phyloP scores from a whole-genome alignment of 192 early-diverging fungal genomes.

The Entomortierella parvispora region DNA sequence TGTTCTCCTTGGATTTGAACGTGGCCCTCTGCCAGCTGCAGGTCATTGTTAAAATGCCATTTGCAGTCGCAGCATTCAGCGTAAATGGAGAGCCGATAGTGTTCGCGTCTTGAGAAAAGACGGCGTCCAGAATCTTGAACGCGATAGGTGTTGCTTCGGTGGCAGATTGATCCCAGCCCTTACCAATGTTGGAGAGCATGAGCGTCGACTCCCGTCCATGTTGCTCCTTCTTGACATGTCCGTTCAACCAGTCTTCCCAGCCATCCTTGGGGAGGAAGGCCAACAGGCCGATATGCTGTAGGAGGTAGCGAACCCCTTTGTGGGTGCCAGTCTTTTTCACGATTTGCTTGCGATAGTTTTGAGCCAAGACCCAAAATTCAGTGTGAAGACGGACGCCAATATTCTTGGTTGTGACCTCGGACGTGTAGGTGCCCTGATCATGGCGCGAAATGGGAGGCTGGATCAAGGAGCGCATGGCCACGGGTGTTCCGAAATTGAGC shows the following conservation, averaged over 20 bases:
- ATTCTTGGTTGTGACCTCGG: constrained; percentile 17
- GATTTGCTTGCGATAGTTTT: constrained; percentile 8
- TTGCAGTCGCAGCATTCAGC: constrained; percentile 25
- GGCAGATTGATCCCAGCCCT: constrained; percentile 12
- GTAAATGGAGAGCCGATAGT: constrained; percentile 3
- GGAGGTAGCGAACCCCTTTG: not conserved
- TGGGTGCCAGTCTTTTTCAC: constrained; percentile 5
- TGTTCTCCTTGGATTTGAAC: constrained; percentile 1
- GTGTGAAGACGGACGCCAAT: constrained; percentile 18
- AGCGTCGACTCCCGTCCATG: constrained; percentile 26
- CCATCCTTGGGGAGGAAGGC: constrained; percentile 17
- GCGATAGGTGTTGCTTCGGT: no score
- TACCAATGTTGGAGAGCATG: constrained; percentile 31
- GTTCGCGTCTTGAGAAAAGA: constrained; percentile 24
- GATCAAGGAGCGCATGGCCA: constrained; percentile 16
- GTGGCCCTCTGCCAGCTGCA: constrained; percentile 24
- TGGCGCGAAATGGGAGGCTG: constrained; percentile 3
- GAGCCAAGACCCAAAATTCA: constrained; percentile 19
- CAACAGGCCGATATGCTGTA: constrained; percentile 19
- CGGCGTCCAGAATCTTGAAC: constrained; percentile 14
- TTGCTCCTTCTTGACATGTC: constrained; percentile 27
- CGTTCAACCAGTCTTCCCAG: constrained; percentile 22
- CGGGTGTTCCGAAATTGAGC: constrained; percentile 7
- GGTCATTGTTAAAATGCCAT: constrained; percentile 12
- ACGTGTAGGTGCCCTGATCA: constrained; percentile 20